A percentile compares a stretch with the other conserved stretches of the same genome.
Conservation (phyloP, 2,329 filamentous ascomycete species). For the Beauveria caledonica region DNA sequence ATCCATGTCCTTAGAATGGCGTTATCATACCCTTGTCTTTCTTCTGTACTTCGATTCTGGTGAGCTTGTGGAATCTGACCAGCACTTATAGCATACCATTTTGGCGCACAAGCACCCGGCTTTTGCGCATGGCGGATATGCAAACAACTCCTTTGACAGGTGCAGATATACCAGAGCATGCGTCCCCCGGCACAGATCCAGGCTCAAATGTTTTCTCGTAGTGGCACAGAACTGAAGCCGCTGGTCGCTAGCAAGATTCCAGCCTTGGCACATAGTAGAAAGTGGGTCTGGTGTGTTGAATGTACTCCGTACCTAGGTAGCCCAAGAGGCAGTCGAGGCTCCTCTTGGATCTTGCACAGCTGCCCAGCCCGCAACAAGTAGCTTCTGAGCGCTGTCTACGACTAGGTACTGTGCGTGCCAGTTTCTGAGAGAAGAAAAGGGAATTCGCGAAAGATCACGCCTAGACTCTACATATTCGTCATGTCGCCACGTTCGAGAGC, state of each 20-base stretch:
- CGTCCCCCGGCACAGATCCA: no score
- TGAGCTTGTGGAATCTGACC: background rate
- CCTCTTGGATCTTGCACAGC: background rate
- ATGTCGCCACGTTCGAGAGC: background rate
- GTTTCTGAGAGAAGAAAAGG: background rate
- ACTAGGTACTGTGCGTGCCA: background rate
- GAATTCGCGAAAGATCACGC: background rate
- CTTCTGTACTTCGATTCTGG: background rate
- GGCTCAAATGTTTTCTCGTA: background rate
- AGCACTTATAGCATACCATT: background rate
- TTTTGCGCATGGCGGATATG: no score
- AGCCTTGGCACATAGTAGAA: background rate
- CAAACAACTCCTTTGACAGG: no score
- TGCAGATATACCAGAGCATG: no score
- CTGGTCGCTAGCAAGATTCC: background rate
- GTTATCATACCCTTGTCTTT: background rate
- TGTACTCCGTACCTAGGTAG: no score
- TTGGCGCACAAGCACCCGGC: background rate
- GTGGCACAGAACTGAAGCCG: background rate
- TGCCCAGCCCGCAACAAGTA: background rate
- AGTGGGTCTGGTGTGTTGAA: conserved; percentile 3
- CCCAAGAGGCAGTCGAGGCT: background rate
- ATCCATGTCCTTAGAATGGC: background rate
- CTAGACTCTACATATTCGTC: background rate
- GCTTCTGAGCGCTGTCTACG: background rate